These are phyloP conservation scores for Mortierella sp. DNA, from an alignment of 371 early-diverging fungal genomes.

Conservation along the genomic window DNA sequence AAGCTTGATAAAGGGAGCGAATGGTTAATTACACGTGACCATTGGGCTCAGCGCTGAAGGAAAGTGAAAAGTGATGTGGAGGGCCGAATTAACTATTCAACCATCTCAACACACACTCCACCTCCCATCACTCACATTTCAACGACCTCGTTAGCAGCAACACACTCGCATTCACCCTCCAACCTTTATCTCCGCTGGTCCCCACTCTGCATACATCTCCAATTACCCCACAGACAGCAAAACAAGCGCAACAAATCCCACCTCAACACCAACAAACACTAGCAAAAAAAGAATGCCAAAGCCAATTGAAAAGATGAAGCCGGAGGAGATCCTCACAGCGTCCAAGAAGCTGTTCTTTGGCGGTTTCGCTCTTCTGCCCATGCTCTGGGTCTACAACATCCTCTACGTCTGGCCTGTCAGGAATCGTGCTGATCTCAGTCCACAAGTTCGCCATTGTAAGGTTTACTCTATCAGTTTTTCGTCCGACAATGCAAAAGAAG, in stretches of 20 bases:
- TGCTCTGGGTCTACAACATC: conserved; percentile 73
- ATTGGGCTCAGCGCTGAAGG: neutral
- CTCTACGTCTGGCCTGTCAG: conserved; percentile 66
- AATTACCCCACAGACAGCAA: neutral
- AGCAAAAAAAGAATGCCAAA: conserved; percentile 61
- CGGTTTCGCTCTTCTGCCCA: conserved; percentile 70
- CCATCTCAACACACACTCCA: neutral
- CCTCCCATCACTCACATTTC: neutral
- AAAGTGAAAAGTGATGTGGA: neutral
- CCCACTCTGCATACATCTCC: neutral
- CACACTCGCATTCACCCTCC: neutral
- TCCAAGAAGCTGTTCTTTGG: conserved; percentile 73
- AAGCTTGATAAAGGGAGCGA: neutral
- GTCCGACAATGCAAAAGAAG: neutral
- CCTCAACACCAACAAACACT: conserved; percentile 19
- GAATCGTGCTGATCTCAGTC: conserved; percentile 58
- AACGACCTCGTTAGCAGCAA: neutral
- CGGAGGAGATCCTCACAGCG: conserved; percentile 67
- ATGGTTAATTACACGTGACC: neutral
- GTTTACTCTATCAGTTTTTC: neutral
- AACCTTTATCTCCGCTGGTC: no score
- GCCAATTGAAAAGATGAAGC: conserved; percentile 63
- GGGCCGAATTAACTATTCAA: neutral
- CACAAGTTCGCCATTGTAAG: conserved; percentile 67
- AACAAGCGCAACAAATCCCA: conserved; percentile 63